Evolutionary conservation across 306 rosid genomes (phyloP).

Genomic region (Dryas alaskensis): DNA sequence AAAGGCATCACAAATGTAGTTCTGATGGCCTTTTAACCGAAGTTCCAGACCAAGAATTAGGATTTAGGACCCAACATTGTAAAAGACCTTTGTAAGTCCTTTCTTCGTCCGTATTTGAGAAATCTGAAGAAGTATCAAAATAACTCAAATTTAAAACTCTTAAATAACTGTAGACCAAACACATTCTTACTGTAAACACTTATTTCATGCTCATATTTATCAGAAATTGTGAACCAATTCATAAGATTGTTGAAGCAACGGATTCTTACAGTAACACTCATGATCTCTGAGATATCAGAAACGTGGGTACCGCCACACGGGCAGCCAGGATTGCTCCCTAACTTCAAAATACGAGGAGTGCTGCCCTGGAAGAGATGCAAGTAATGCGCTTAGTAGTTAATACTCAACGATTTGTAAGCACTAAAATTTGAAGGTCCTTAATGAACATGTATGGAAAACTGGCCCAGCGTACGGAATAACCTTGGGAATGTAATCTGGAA

Average conservation of each 20-base stretch:
- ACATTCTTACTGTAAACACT: not conserved
- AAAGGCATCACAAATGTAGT: not conserved
- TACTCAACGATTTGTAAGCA: not conserved
- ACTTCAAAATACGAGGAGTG: constrained; percentile 64
- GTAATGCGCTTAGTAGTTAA: not conserved
- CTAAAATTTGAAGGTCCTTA: not conserved
- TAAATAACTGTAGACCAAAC: not conserved
- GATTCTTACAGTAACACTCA: constrained; percentile 43
- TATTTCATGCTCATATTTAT: not conserved
- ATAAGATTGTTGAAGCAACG: constrained; percentile 9
- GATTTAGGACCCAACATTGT: constrained; percentile 45
- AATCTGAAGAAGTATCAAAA: constrained; percentile 42
- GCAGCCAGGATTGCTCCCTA: constrained; percentile 58
- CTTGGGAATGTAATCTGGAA: constrained; percentile 72
- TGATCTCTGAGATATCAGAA: constrained; percentile 60
- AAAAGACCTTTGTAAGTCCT: constrained; percentile 62
- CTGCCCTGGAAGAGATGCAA: constrained; percentile 44
- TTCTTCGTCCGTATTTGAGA: constrained; percentile 67
- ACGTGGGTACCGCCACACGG: constrained; percentile 87
- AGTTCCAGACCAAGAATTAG: not conserved
- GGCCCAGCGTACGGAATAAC: constrained; percentile 30
- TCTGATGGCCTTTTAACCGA: not conserved
- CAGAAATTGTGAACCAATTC: not conserved
- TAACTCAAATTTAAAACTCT: not conserved
- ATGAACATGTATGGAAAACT: not conserved